Evolutionary conservation across 140 eudicot species (phyloP), one percentile per base, ranked within the genome.

Genomic region (Flaveria floridana): DNA sequence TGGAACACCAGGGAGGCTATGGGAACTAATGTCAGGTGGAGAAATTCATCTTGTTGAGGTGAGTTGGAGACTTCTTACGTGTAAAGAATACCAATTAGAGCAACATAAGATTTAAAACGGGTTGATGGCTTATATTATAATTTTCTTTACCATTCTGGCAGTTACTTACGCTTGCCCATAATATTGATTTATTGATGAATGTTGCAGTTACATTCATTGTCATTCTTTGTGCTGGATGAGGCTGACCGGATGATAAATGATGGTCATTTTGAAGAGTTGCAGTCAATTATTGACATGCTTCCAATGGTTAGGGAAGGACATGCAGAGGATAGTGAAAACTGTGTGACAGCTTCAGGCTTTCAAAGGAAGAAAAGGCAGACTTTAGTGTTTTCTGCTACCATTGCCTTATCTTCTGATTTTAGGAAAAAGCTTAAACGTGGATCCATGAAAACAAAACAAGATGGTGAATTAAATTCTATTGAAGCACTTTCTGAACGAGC

Each of bases 1-100:
- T 69, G 99, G 99, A 57, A 93, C 98, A 55, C 98, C 98, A 26
- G 98, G 98, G 64, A 85, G 98, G 74, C 76, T 93, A 13, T 93
- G 99, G 99, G 97, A 93, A 52, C 87, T 93, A 61, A 93, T 93
- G 97, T 93, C 99, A 23, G 96, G 97, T 59, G 99, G 99, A 78
- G 97, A 88, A 19, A 73, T 74, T 59, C 99, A 93, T 75, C 97
- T 93, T 76, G 86, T 82, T 58, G 97, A 93, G 98, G 98, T 86
- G 19, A 72, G 71, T 71, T 71, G 56, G 8, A 23, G 82, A 28
- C 53, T 77, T 19, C 47, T 21, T 23, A 51, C 23, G 46, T 56
- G 59, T 68, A 25, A 16, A 37, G 39, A 61, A 19, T 76, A 76
- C 15, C 67, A 76, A 20, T 51, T 37, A 14, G 52, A 52, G 34